Base-by-base conservation (phyloP, 805 yeast species). In the Hanseniaspora osmophila region DNA sequence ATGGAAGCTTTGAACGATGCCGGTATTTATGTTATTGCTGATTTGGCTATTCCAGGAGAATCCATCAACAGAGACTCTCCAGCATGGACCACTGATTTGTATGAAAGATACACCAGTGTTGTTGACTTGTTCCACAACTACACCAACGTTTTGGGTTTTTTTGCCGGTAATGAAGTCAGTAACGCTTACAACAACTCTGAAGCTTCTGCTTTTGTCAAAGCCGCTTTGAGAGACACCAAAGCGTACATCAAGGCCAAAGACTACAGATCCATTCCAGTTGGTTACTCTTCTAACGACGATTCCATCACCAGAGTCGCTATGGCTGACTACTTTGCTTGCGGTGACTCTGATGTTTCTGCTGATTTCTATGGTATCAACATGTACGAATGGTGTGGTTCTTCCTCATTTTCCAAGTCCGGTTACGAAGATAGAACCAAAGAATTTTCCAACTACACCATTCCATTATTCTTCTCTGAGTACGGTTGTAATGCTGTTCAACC, bases 291-390 rank as follows among this genome's bases (percentile, higher is more conserved):
- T 42, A 81, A 80, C 57, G 90, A 83, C 63, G 88, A 82, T 60
- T 59, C 71, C 35, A 70, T 67, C 12, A 80, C 82, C 49, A 75
- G 90, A 69, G 75, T 74, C 43, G 55, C 68, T 40, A 68, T 81
- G 54, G 88, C 88, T 48, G 84, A 80, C 54, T 83, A 78, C 65
- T 83, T 83, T 55, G 72, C 78, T 39, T 83, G 92, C 69, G 90
- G 90, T 64, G 75, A 70, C 49, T 67, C 61, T 7, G 78, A 71
- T 46, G 78, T 61, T 17, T 69, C 69, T 53, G 87, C 86, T 49
- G 92, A 83, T 63, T 83, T 83, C 71, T 83, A 81, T 61, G 92
- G 92, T 73, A 78, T 82, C 62, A 83, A 83, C 74, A 81, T 81
- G 86, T 83, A 83, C 69, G 86, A 80, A 68, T 83, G 92, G 92